Evolutionary conservation across 768 basidiomycete species (phyloP).

Genomic region (Dendrothele bispora): DNA sequence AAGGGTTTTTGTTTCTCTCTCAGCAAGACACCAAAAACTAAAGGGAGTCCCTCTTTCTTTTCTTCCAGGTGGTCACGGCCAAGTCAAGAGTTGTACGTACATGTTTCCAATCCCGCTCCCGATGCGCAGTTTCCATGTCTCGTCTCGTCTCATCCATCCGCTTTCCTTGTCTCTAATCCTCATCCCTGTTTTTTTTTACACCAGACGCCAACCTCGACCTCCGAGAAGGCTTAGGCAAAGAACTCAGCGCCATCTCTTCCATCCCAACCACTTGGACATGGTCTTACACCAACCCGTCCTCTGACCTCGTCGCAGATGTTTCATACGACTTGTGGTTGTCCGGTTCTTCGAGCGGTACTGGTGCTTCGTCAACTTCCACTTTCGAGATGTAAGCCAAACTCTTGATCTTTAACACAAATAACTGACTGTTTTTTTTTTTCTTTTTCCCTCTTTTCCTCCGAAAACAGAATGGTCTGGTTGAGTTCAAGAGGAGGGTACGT

Average conservation of each 20-base stretch:
- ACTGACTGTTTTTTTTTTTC: background rate
- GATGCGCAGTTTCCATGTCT: no score
- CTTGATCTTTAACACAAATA: background rate
- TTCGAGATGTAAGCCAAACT: conserved; percentile 27
- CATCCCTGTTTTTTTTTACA: background rate
- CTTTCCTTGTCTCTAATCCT: background rate
- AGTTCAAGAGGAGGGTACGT: conserved; percentile 33
- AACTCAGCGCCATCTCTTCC: conserved; percentile 20
- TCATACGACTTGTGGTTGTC: conserved; percentile 37
- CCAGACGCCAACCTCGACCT: conserved; percentile 34
- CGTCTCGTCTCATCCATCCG: no score
- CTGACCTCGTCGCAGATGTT: conserved; percentile 32
- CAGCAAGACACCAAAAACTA: no score
- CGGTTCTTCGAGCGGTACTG: conserved; percentile 19
- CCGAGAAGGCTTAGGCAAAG: conserved; percentile 25
- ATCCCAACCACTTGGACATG: conserved; percentile 33
- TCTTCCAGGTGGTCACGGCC: conserved; percentile 6
- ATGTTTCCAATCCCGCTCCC: no score
- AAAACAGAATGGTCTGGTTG: conserved; percentile 36
- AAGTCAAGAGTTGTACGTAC: conserved; percentile 36
- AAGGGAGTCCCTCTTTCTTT: background rate
- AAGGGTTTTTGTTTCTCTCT: no score
- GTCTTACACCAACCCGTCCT: conserved; percentile 29
- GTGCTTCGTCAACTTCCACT: conserved; percentile 28
- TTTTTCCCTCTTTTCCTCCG: no score